Evolutionary conservation across 495 filamentous ascomycete genomes (phyloP).

Genomic region (Xylaria castorea): DNA sequence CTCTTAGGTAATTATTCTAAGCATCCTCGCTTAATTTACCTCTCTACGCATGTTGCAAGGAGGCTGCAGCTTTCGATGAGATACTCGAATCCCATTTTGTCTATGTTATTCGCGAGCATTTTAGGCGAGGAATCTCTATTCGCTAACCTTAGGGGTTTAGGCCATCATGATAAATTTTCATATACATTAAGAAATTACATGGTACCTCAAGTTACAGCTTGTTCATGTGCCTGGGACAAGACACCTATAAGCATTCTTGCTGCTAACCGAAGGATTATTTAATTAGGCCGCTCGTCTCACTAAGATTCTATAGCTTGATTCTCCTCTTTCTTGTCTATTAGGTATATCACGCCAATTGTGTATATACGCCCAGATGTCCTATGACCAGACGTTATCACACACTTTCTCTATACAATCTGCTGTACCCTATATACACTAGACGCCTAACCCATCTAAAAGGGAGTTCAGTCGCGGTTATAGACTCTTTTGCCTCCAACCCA

Average conservation of each 20-base stretch:
- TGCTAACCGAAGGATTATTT: neutral
- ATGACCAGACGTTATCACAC: neutral
- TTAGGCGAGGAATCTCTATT: no score
- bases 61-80: no score
- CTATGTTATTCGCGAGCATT: no score
- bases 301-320: neutral
- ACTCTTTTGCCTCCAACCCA: constrained; percentile 65
- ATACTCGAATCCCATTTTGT: neutral
- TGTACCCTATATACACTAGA: neutral
- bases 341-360: neutral
- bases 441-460: constrained; percentile 24
- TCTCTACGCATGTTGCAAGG: no score
- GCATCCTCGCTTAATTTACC: no score
- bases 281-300: neutral
- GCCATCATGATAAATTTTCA: neutral
- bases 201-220: neutral
- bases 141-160: no score
- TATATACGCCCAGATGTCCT: neutral
- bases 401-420: neutral
- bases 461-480: constrained; percentile 42
- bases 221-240: neutral
- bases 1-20: no score
- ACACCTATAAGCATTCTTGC: neutral
- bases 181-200: no score
- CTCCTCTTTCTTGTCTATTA: neutral